Conservation (phyloP, 2,329 filamentous ascomycete genomes). For the Fonsecaea multimorphosa region DNA sequence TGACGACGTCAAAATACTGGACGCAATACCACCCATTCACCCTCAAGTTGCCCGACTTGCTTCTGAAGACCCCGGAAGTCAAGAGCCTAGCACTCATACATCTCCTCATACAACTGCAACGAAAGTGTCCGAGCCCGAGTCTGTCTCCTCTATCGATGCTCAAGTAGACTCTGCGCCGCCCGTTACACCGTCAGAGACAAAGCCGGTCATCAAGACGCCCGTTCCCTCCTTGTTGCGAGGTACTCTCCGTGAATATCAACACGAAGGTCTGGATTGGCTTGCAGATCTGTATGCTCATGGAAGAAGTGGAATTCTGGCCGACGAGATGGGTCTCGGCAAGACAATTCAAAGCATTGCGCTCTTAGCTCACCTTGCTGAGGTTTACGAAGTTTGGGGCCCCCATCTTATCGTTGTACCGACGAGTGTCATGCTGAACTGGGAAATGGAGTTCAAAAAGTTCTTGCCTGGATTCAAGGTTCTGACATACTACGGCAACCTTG, state of each 20-base stretch:
- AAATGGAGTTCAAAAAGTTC: conserved; percentile 99
- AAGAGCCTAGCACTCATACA: conserved; percentile 47
- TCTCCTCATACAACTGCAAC: conserved; percentile 53
- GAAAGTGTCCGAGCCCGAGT: conserved; percentile 54
- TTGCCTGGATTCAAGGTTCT: conserved; percentile 97
- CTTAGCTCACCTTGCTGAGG: conserved; percentile 87
- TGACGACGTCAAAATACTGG: conserved; percentile 8
- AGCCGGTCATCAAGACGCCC: conserved; percentile 40
- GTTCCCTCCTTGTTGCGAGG: conserved; percentile 80
- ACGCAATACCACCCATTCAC: conserved; percentile 16
- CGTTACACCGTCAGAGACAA: conserved; percentile 34
- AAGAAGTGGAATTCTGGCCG: conserved; percentile 94
- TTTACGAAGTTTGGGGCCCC: conserved; percentile 91
- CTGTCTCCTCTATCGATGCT: conserved; percentile 50
- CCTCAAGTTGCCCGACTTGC: conserved; percentile 8
- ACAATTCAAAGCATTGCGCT: conserved; percentile 97
- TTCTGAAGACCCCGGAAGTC: conserved; percentile 27
- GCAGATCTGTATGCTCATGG: conserved; percentile 88
- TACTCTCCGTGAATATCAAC: conserved; percentile 91
- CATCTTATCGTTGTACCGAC: conserved; percentile 96
- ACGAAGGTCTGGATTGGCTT: conserved; percentile 96
- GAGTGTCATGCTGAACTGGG: conserved; percentile 99
- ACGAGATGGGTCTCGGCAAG: conserved; percentile 98
- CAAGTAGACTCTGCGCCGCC: conserved; percentile 39
- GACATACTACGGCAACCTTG: conserved; percentile 92